Evolutionary conservation across 2,329 filamentous ascomycete species (phyloP).

Genomic region (Botrytis aclada): DNA sequence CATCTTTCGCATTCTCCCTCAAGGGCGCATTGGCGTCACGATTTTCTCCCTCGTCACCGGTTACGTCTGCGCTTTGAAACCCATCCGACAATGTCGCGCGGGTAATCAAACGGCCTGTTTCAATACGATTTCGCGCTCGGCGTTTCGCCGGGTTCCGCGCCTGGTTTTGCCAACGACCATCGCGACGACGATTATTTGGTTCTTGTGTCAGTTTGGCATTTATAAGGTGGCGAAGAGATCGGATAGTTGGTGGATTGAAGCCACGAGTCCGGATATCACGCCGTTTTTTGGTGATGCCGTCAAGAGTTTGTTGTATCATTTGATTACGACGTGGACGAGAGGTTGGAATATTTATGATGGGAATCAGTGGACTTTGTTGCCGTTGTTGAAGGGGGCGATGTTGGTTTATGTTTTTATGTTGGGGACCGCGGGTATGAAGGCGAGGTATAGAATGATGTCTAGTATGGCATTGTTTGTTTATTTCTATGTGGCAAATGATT

Average conservation of each 20-base stretch:
- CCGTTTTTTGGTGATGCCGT: conserved; percentile 43
- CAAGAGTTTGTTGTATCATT: conserved; percentile 44
- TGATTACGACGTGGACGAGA: conserved; percentile 51
- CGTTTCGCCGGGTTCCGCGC: conserved; percentile 56
- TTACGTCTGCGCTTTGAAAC: conserved; percentile 62
- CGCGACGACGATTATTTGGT: conserved; percentile 55
- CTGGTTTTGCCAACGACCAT: conserved; percentile 56
- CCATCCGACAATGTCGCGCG: conserved; percentile 52
- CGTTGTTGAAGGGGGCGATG: conserved; percentile 54
- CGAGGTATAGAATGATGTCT: conserved; percentile 48
- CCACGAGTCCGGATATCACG: conserved; percentile 46
- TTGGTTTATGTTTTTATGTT: conserved; percentile 53
- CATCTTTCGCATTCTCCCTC: conserved; percentile 55
- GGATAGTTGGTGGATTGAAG: conserved; percentile 58
- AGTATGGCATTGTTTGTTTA: conserved; percentile 49
- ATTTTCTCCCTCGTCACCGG: conserved; percentile 65
- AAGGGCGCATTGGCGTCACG: conserved; percentile 62
- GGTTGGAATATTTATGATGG: conserved; percentile 52
- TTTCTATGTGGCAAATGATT: conserved; percentile 41
- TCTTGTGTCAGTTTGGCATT: conserved; percentile 53
- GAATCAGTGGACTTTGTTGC: conserved; percentile 57
- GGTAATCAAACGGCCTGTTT: conserved; percentile 54
- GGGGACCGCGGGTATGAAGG: conserved; percentile 48
- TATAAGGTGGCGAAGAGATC: conserved; percentile 54
- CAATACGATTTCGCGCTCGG: conserved; percentile 52